Evolutionary conservation across 176 grass and related monocot genomes (phyloP).

Genomic region (Pontederia paniculata): DNA sequence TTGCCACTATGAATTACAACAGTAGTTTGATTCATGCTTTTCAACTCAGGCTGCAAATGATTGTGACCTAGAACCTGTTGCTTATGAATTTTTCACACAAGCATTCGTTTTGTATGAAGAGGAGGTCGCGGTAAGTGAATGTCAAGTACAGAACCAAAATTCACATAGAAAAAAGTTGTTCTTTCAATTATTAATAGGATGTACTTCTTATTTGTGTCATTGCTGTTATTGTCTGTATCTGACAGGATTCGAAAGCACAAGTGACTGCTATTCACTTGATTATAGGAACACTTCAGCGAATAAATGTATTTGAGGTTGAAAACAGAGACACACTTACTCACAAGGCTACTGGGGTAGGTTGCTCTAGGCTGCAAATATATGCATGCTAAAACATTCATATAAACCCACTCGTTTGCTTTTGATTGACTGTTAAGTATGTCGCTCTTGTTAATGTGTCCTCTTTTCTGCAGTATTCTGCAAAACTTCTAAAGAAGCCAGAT

Average conservation of each 20-base stretch:
- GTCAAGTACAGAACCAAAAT: too few relatives aligned
- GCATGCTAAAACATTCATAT: neutral
- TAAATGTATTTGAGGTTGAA: constrained; percentile 94
- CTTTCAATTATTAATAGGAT: neutral
- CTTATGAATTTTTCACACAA: constrained; percentile 99
- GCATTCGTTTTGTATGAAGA: constrained; percentile 98
- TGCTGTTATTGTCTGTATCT: constrained; percentile 5
- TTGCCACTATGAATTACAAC: constrained; percentile 4
- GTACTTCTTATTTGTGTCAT: constrained; percentile 10
- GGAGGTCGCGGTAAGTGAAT: constrained; percentile 64
- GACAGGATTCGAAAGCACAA: constrained; percentile 97
- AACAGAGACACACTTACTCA: constrained; percentile 97
- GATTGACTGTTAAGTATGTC: constrained; percentile 8
- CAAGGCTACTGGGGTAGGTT: constrained; percentile 86
- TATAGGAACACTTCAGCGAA: constrained; percentile 88
- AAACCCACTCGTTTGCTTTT: neutral
- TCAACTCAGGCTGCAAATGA: constrained; percentile 82
- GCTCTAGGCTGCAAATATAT: neutral
- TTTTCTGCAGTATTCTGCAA: constrained; percentile 82
- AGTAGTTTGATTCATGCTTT: constrained; percentile 11
- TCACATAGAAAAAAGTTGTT: too few relatives aligned
- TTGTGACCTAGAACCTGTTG: constrained; percentile 90
- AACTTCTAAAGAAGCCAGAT: constrained; percentile 96
- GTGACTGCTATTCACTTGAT: constrained; percentile 98
- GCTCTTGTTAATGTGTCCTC: neutral